Evolutionary conservation across 2,329 filamentous ascomycete species (phyloP).

Genomic region (Didymella keratinophila): DNA sequence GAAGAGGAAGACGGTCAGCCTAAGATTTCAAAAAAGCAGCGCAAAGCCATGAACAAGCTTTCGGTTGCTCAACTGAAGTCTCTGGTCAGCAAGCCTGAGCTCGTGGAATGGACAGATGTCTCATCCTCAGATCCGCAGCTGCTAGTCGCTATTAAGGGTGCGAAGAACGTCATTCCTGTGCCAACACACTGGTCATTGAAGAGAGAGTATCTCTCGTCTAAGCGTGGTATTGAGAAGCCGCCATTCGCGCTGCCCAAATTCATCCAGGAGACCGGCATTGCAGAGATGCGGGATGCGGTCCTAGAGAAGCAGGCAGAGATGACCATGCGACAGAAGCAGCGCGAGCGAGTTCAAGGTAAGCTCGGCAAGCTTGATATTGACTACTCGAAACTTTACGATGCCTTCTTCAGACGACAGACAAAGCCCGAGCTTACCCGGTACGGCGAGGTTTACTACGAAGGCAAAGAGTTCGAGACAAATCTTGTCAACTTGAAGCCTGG

Average conservation of each 20-base stretch:
- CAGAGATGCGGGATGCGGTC: constrained; percentile 96
- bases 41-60: constrained; percentile 88
- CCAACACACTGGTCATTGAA: constrained; percentile 95
- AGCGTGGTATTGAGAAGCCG: constrained; percentile 94
- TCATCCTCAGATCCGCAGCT: constrained; percentile 88
- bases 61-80: constrained; percentile 96
- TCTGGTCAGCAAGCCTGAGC: constrained; percentile 86
- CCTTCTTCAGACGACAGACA: constrained; percentile 97
- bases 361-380: constrained; percentile 98
- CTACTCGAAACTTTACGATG: constrained; percentile 97
- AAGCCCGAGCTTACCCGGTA: constrained; percentile 94
- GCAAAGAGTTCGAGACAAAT: constrained; percentile 97
- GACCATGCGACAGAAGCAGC: constrained; percentile 91
- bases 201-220: constrained; percentile 95
- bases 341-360: constrained; percentile 92
- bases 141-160: constrained; percentile 92
- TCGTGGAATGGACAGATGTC: constrained; percentile 97
- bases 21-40: constrained; percentile 92
- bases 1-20: constrained; percentile 75
- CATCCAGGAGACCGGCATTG: constrained; percentile 95
- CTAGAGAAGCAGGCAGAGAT: constrained; percentile 95
- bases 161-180: constrained; percentile 94
- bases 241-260: constrained; percentile 93
- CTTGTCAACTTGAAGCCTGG: constrained; percentile 88
- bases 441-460: constrained; percentile 99